Conservation (phyloP, 1,284 basidiomycete species). For the Moesziomyces parantarcticus region DNA sequence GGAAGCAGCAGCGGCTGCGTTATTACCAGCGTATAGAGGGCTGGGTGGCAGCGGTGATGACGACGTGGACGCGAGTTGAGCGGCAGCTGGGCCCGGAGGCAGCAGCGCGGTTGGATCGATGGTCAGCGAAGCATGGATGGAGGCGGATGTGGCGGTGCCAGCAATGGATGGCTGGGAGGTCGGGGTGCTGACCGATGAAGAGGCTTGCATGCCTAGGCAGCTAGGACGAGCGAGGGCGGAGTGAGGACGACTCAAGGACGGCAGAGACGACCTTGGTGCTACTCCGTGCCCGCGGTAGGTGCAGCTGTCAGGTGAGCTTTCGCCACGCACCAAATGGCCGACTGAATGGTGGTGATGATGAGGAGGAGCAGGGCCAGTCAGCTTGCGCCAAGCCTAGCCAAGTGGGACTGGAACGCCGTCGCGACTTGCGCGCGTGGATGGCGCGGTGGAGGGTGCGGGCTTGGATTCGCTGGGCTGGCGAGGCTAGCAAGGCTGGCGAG, state of each 20-base stretch:
- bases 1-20: too few species aligned
- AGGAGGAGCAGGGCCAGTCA: too few species aligned
- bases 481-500: too few species aligned
- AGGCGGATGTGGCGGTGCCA: slow-evolving; percentile 2
- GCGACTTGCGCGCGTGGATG: too few species aligned
- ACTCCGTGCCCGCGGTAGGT: neutral
- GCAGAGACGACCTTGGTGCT: slow-evolving; percentile 1
- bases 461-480: too few species aligned
- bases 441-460: too few species aligned
- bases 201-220: slow-evolving; percentile 41
- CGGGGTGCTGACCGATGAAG: slow-evolving; percentile 16
- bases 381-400: too few species aligned
- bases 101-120: slow-evolving; percentile 35
- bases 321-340: too few species aligned
- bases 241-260: slow-evolving; percentile 1
- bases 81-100: neutral
- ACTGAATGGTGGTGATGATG: too few species aligned
- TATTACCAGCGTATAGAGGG: too few species aligned
- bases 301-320: too few species aligned
- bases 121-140: slow-evolving; percentile 28
- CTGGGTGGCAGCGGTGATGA: neutral
- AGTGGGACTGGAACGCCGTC: too few species aligned
- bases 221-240: neutral
- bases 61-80: neutral
- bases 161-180: slow-evolving; percentile 8